Conservation (phyloP, 345 rosid species). For the Linum trigynum region DNA sequence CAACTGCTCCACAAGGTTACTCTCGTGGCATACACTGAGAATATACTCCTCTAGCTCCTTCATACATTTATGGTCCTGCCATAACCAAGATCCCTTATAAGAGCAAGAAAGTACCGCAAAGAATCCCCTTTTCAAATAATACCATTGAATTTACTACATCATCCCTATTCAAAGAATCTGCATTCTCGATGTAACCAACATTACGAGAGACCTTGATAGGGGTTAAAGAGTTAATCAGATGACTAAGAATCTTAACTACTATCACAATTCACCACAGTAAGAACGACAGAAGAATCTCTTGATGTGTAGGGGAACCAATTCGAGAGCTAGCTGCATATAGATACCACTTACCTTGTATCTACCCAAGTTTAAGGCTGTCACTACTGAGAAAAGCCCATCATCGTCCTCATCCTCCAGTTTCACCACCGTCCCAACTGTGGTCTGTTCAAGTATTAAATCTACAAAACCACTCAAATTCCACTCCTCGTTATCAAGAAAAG, state of each 20-base stretch:
- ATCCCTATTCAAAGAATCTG: no score
- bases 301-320: no score
- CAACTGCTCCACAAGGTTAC: slow-evolving; percentile 26
- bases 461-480: slow-evolving; percentile 94
- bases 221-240: no score
- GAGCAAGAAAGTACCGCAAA: not conserved
- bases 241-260: no score
- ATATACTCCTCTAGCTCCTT: slow-evolving; percentile 55
- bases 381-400: slow-evolving; percentile 45
- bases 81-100: not conserved
- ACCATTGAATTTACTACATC: no score
- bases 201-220: no score
- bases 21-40: slow-evolving; percentile 45
- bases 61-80: slow-evolving; percentile 55
- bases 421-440: slow-evolving; percentile 85
- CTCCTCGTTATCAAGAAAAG: slow-evolving; percentile 56
- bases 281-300: no score
- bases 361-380: slow-evolving; percentile 59
- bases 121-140: not conserved
- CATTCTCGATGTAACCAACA: no score
- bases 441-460: slow-evolving; percentile 69
- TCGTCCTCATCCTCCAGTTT: slow-evolving; percentile 79
- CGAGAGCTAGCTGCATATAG: not conserved
- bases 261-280: no score
- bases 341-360: slow-evolving; percentile 58